These are phyloP conservation scores for Rhododendron griersonianum DNA, from an alignment of 148 eudicot genomes.

Conservation along the genomic window DNA sequence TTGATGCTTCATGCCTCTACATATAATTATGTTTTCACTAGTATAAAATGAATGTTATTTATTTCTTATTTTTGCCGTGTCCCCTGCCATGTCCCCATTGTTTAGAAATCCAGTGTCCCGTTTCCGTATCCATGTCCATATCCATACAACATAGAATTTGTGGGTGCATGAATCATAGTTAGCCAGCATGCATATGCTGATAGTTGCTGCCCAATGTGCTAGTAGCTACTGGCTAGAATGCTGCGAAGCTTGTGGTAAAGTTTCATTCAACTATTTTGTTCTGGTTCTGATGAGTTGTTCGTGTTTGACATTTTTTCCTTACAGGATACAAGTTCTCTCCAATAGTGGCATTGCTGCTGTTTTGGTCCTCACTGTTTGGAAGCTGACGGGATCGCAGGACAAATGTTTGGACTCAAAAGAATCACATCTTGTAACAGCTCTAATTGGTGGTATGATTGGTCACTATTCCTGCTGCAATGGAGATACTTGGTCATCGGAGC, in stretches of 20 bases:
- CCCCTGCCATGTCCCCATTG: neutral
- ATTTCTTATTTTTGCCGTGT: too few relatives aligned
- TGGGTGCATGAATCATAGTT: too few relatives aligned
- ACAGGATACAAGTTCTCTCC: constrained; percentile 80
- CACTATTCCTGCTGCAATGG: constrained; percentile 90
- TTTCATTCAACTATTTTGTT: neutral
- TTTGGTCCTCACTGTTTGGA: constrained; percentile 58
- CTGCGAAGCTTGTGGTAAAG: neutral
- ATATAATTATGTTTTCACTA: neutral
- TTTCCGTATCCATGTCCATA: too few relatives aligned
- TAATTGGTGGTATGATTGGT: constrained; percentile 81
- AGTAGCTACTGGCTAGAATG: neutral
- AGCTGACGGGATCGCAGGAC: constrained; percentile 49
- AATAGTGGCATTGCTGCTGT: constrained; percentile 66
- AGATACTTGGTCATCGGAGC: constrained; percentile 98
- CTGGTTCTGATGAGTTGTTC: constrained; percentile 3
- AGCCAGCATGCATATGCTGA: neutral
- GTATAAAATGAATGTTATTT: neutral
- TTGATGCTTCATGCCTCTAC: neutral
- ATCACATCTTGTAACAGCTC: constrained; percentile 58
- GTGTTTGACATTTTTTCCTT: constrained; percentile 1
- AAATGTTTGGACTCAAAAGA: constrained; percentile 73
- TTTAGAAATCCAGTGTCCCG: neutral
- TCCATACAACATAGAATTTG: too few relatives aligned
- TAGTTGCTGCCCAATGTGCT: neutral